Base-by-base conservation (phyloP, 2,329 filamentous ascomycete genomes). In the Ceratocystis lukuohia region DNA sequence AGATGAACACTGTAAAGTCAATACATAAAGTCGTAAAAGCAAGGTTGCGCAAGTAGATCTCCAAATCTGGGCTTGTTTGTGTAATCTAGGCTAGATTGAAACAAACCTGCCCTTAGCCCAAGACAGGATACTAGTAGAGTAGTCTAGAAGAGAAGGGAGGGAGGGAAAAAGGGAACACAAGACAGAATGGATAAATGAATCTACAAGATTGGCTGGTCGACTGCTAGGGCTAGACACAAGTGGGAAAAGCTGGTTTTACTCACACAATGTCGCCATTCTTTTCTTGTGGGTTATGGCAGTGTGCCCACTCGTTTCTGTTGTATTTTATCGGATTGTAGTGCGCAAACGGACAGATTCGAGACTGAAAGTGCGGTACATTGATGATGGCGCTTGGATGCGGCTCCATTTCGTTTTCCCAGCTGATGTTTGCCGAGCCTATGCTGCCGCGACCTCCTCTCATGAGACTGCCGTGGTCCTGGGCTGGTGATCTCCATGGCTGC, bases 211-310 rank as follows among this genome's bases (percentile, higher is more conserved):
- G 33, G 8, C 8, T 50, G 46, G 17, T n/a, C 5, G 22, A 50
- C n/a, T n/a, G 46, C 17, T 7, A 50, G 17, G 46, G 46, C 46
- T 50, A 50, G 46, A n/a, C 22, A 50, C 5, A 22, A 50, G 5
- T n/a, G 17, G 46, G 46, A 22, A 22, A 50, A 50, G 33, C 33
- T 50, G 46, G 46, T n/a, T 50, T 1, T 41, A 65, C 66, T 68
- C 59, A 68, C 66, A 68, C 66, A 44, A 68, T 68, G 53, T 68
- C 66, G 20, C 66, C 66, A 45, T 68, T 68, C 46, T 68, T 68
- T 62, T 68, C 66, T 45, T 68, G 66, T 33, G 46, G 57, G 28
- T 68, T 64, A 17, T 65, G 64, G 28, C 66, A 68, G 15, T 68
- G 66, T 33, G 66, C 46, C 66, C 66, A 68, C 20, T 65, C 66